Percentiles rank a stretch among this genome's conserved stretches.
Evolutionary conservation across 2,329 filamentous ascomycete species (phyloP).

Genomic region (Penicillium capsulatum): DNA sequence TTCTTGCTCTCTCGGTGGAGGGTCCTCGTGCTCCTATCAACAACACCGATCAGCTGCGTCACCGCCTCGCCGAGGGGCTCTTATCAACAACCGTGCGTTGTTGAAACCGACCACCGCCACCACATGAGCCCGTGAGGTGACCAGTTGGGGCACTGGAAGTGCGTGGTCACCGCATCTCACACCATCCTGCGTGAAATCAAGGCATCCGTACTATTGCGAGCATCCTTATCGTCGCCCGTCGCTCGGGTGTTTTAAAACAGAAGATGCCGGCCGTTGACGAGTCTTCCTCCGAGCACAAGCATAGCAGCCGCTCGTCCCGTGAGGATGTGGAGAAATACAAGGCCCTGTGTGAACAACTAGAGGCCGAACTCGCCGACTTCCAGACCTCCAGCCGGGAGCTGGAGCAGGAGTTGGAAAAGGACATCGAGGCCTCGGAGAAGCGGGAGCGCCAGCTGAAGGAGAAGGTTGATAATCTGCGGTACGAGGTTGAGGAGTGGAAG

Average conservation of each 20-base stretch:
- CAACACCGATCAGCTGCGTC: slow-evolving; percentile 29
- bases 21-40: slow-evolving; percentile 17
- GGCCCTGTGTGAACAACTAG: slow-evolving; percentile 86
- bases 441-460: slow-evolving; percentile 79
- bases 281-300: slow-evolving; percentile 38
- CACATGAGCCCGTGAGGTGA: slow-evolving; percentile 15
- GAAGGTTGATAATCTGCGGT: slow-evolving; percentile 77
- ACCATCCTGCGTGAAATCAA: slow-evolving; percentile 2
- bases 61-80: slow-evolving; percentile 35
- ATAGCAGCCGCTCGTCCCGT: slow-evolving; percentile 47
- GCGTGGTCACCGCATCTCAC: background rate
- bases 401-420: slow-evolving; percentile 90
- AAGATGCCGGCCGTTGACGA: slow-evolving; percentile 39
- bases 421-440: slow-evolving; percentile 93
- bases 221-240: slow-evolving; percentile 15
- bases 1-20: slow-evolving; percentile 17
- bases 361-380: slow-evolving; percentile 88
- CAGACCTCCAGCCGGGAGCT: slow-evolving; percentile 90
- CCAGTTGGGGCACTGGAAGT: background rate
- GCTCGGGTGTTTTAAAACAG: slow-evolving; percentile 21
- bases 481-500: slow-evolving; percentile 98
- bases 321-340: slow-evolving; percentile 94
- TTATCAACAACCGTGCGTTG: slow-evolving; percentile 23
- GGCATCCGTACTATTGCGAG: slow-evolving; percentile 7
- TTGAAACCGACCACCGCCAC: slow-evolving; percentile 12